These are phyloP conservation scores for Aspergillus floridensis DNA, from an alignment of 2,329 filamentous ascomycete species.

Conservation along the genomic window DNA sequence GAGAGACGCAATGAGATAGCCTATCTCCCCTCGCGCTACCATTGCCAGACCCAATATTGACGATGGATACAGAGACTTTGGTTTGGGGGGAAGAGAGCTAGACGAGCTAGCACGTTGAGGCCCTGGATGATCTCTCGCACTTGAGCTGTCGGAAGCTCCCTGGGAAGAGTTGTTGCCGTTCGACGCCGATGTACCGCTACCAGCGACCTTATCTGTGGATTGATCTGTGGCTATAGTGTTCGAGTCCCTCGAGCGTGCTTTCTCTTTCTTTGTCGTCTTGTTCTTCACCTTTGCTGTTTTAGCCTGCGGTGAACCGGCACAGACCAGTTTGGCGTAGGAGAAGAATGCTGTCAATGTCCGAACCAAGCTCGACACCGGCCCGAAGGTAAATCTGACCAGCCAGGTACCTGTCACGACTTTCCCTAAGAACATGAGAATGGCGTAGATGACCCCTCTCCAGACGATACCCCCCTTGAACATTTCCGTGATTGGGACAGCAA, in stretches of 20 bases:
- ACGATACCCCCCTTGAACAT: slow-evolving; percentile 65
- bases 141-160: not conserved
- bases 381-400: slow-evolving; percentile 46
- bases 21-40: slow-evolving; percentile 76
- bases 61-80: slow-evolving; percentile 64
- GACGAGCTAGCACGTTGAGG: not conserved
- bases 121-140: not conserved
- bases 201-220: not conserved
- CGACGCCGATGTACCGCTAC: not conserved
- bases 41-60: slow-evolving; percentile 67
- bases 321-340: slow-evolving; percentile 8
- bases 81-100: slow-evolving; percentile 40
- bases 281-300: slow-evolving; percentile 1
- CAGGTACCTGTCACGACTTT: slow-evolving; percentile 63
- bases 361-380: slow-evolving; percentile 11
- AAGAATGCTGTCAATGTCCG: slow-evolving; percentile 6
- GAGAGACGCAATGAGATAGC: slow-evolving; percentile 70
- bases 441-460: slow-evolving; percentile 73
- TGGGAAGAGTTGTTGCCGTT: not conserved
- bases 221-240: not conserved
- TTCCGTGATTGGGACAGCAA: slow-evolving; percentile 70
- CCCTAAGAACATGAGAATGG: slow-evolving; percentile 64
- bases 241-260: not conserved
- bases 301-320: not conserved
- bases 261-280: not conserved